Percentiles rank a stretch among this genome's conserved stretches.
phyloP scores from a whole-genome alignment of 257 asterid genomes.

The Oldenlandia corymbosa region DNA sequence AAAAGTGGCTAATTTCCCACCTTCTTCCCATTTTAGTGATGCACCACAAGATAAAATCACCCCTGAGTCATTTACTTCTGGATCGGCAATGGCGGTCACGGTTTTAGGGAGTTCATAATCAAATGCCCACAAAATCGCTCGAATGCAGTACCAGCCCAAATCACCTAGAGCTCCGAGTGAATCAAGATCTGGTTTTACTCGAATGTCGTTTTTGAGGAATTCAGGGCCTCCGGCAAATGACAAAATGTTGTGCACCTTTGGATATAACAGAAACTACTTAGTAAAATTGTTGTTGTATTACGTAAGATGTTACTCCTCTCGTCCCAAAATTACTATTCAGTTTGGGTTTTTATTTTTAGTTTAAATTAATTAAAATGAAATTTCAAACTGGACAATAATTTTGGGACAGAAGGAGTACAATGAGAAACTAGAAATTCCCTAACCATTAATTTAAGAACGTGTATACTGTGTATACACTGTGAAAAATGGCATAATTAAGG shows the following conservation, averaged over 20 bases:
- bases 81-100: constrained; percentile 40
- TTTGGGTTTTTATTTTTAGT: no score
- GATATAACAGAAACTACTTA: no score
- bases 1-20: constrained; percentile 56
- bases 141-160: constrained; percentile 66
- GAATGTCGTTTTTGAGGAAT: constrained; percentile 53
- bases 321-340: no score
- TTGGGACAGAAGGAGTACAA: no score
- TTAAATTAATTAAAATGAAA: no score
- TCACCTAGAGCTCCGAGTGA: constrained; percentile 78
- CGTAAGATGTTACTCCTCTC: no score
- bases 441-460: no score
- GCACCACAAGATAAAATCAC: constrained; percentile 62
- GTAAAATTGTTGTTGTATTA: no score
- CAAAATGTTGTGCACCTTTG: constrained; percentile 52
- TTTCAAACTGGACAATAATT: no score
- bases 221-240: constrained; percentile 29
- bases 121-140: constrained; percentile 68
- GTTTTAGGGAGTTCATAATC: constrained; percentile 55
- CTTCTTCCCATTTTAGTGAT: constrained; percentile 60
- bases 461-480: no score
- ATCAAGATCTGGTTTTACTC: constrained; percentile 70
- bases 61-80: constrained; percentile 46
- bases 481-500: no score
- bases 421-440: no score